phyloP scores from a whole-genome alignment of 495 filamentous ascomycete genomes.

The Elaphomyces granulatus region DNA sequence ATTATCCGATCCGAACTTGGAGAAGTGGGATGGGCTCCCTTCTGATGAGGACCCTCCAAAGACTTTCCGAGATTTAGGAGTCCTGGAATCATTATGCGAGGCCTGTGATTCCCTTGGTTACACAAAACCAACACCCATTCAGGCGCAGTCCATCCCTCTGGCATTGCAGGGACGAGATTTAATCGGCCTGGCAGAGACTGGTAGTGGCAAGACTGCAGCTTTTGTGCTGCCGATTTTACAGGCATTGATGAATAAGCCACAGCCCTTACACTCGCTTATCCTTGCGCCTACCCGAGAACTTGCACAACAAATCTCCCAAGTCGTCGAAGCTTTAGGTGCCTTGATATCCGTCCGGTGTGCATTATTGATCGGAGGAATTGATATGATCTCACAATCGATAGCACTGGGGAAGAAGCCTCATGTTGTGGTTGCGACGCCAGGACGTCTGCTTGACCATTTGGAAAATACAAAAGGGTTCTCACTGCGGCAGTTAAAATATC shows the following conservation, averaged over 20 bases:
- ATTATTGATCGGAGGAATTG: constrained; percentile 82
- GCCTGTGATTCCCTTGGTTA: constrained; percentile 70
- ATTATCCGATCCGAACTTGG: too few relatives aligned
- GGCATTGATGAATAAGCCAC: constrained; percentile 69
- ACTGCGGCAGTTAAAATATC: constrained; percentile 59
- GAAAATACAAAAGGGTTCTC: constrained; percentile 96
- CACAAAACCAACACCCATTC: constrained; percentile 71
- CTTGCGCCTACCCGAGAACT: constrained; percentile 87
- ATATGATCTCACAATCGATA: constrained; percentile 83
- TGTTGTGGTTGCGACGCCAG: constrained; percentile 72
- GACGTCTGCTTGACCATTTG: constrained; percentile 79
- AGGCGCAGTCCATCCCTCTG: constrained; percentile 60
- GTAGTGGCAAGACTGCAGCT: constrained; percentile 84
- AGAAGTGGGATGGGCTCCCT: too few relatives aligned
- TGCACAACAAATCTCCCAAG: constrained; percentile 74
- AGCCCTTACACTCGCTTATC: constrained; percentile 61
- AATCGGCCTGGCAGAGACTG: constrained; percentile 89
- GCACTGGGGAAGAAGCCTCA: constrained; percentile 86
- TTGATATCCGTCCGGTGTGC: constrained; percentile 66
- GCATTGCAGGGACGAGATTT: constrained; percentile 73
- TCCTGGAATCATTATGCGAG: constrained; percentile 78
- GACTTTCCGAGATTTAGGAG: constrained; percentile 71
- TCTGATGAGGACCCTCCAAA: too few relatives aligned
- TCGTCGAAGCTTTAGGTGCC: constrained; percentile 71
- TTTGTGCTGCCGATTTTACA: constrained; percentile 86